phyloP scores from a whole-genome alignment of 495 filamentous ascomycete species.

The Elasticomyces elasticus region DNA sequence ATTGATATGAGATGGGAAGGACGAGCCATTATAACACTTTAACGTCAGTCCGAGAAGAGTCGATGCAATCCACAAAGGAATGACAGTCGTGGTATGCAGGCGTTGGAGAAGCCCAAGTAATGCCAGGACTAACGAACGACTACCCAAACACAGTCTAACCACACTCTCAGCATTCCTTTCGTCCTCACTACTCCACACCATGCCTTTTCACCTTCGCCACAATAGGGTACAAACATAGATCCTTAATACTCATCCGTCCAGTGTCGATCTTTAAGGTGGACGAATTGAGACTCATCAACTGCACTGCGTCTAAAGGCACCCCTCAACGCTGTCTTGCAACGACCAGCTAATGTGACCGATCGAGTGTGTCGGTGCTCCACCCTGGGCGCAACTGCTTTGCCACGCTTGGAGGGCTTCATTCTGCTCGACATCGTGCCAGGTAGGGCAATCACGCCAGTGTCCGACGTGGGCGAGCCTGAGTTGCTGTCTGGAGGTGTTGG shows the following conservation, averaged over 20 bases:
- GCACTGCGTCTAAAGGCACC: not conserved
- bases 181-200: no score
- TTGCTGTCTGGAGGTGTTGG: not conserved
- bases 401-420: not conserved
- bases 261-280: conserved; percentile 1
- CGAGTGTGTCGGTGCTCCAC: not conserved
- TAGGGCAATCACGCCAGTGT: not conserved
- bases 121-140: no score
- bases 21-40: no score
- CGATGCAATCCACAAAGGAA: no score
- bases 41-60: no score
- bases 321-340: not conserved
- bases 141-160: no score
- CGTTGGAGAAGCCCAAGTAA: no score
- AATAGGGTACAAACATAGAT: no score
- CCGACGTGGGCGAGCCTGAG: not conserved
- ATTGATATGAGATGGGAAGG: no score
- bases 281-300: conserved; percentile 2
- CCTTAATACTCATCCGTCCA: conserved; percentile 8
- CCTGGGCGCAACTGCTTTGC: not conserved
- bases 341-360: not conserved
- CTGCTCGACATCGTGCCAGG: conserved; percentile 7
- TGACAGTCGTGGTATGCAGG: no score
- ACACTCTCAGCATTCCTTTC: no score
- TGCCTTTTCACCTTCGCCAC: no score